A percentile compares a stretch with the other conserved stretches of the same genome.
Evolutionary conservation across 1,284 basidiomycete genomes (phyloP).

Genomic region (Caloboletus inedulis): DNA sequence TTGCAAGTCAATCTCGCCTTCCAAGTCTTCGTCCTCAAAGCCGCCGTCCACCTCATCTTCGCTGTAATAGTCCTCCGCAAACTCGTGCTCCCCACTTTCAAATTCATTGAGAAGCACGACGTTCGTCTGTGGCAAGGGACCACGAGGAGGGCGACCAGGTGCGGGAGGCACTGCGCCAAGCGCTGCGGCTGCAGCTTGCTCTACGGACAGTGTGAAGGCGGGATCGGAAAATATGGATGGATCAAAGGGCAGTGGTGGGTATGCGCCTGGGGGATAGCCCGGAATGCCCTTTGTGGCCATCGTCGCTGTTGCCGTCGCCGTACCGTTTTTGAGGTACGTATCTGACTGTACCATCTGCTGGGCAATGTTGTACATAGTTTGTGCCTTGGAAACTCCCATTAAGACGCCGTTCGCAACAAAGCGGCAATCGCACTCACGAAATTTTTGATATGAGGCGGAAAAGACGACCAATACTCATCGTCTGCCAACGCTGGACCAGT

Average conservation of each 20-base stretch:
- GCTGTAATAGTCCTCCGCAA: slow-evolving; percentile 44
- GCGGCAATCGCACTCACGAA: slow-evolving; percentile 44
- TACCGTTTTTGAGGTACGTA: slow-evolving; percentile 37
- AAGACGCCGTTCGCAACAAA: slow-evolving; percentile 24
- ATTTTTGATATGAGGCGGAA: slow-evolving; percentile 51
- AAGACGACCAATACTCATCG: slow-evolving; percentile 51
- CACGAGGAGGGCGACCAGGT: slow-evolving; percentile 32
- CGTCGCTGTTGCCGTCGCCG: slow-evolving; percentile 36
- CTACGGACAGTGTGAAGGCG: slow-evolving; percentile 49
- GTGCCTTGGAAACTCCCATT: slow-evolving; percentile 41
- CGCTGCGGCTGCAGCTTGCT: slow-evolving; percentile 49
- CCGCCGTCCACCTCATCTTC: slow-evolving; percentile 46
- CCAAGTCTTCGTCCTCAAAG: slow-evolving; percentile 43
- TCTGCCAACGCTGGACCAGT: slow-evolving; percentile 33
- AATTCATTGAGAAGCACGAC: slow-evolving; percentile 45
- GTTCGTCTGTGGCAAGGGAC: slow-evolving; percentile 37
- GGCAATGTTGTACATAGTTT: slow-evolving; percentile 65
- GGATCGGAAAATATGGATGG: slow-evolving; percentile 56
- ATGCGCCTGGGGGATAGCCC: slow-evolving; percentile 34
- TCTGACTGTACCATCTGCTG: slow-evolving; percentile 64
- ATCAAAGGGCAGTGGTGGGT: slow-evolving; percentile 45
- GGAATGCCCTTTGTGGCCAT: slow-evolving; percentile 35
- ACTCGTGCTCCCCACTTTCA: slow-evolving; percentile 45
- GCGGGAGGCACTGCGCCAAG: slow-evolving; percentile 35
- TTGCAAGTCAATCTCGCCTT: slow-evolving; percentile 31